These are phyloP conservation scores for Peronospora farinosa DNA, from an alignment of 352 stramenopile species.

Conservation along the genomic window DNA sequence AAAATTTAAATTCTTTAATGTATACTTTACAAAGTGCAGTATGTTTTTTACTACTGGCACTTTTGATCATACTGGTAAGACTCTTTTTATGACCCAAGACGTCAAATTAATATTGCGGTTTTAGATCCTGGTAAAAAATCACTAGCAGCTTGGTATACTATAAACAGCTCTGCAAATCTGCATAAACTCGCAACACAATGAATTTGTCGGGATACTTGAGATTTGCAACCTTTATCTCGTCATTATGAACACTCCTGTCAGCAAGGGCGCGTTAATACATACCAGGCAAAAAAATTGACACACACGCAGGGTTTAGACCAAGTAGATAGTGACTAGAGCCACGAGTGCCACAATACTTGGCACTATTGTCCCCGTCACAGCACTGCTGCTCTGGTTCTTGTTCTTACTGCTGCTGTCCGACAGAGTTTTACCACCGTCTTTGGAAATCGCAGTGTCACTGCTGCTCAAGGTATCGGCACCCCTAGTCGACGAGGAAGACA, in stretches of 20 bases:
- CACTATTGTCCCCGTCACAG: slow-evolving; percentile 11
- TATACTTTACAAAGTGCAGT: no score
- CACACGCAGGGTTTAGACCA: slow-evolving; percentile 25
- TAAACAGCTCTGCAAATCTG: no score
- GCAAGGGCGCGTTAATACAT: background rate
- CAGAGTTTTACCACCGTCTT: slow-evolving; percentile 7
- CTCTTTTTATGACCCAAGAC: no score
- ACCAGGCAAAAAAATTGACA: slow-evolving; percentile 1
- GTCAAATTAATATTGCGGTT: no score
- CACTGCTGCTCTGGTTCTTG: slow-evolving; percentile 5
- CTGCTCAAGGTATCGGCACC: slow-evolving; percentile 5
- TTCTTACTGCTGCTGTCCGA: slow-evolving; percentile 13
- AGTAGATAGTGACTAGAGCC: slow-evolving; percentile 17
- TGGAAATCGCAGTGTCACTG: slow-evolving; percentile 3
- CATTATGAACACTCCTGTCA: slow-evolving; percentile 4
- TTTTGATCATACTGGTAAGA: no score
- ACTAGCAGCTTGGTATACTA: no score
- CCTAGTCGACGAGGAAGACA: slow-evolving; percentile 9
- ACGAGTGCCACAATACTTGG: slow-evolving; percentile 23
- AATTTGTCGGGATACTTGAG: no score
- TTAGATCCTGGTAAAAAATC: no score
- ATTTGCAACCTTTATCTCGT: background rate
- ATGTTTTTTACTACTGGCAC: no score
- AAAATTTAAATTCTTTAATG: no score
- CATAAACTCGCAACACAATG: no score